These are phyloP conservation scores for Rhytidiadelphus loreus DNA, from an alignment of 225 moss, liverwort and hornwort species.

Conservation along the genomic window DNA sequence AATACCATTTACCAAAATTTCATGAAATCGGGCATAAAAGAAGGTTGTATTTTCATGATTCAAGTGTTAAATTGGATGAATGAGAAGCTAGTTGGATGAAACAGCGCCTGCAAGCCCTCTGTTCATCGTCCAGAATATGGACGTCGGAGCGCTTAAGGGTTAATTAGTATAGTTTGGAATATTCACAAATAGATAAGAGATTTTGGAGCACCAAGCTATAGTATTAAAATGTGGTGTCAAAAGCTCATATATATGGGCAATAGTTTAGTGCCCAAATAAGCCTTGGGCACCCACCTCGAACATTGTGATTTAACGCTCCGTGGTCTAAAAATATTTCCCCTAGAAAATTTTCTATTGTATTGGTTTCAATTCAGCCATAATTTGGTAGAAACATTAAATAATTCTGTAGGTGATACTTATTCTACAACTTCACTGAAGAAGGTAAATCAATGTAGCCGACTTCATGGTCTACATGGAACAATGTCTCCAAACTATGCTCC, in stretches of 20 bases:
- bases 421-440: neutral
- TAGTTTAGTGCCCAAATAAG: neutral
- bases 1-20: too few relatives aligned
- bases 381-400: neutral
- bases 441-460: neutral
- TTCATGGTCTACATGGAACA: neutral
- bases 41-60: too few relatives aligned
- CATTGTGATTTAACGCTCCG: fast-evolving
- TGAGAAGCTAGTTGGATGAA: too few relatives aligned
- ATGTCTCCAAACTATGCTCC: neutral
- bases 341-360: neutral
- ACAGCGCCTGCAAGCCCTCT: too few relatives aligned
- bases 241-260: neutral
- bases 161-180: neutral
- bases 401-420: too few relatives aligned
- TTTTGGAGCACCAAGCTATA: neutral
- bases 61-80: too few relatives aligned
- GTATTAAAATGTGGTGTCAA: fast-evolving
- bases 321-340: fast-evolving
- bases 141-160: too few relatives aligned
- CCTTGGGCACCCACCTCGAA: fast-evolving
- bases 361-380: fast-evolving
- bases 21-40: too few relatives aligned
- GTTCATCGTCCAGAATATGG: too few relatives aligned
- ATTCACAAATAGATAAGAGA: neutral